phyloP scores from a whole-genome alignment of 2,329 filamentous ascomycete species.

The Epichloe sylvatica region DNA sequence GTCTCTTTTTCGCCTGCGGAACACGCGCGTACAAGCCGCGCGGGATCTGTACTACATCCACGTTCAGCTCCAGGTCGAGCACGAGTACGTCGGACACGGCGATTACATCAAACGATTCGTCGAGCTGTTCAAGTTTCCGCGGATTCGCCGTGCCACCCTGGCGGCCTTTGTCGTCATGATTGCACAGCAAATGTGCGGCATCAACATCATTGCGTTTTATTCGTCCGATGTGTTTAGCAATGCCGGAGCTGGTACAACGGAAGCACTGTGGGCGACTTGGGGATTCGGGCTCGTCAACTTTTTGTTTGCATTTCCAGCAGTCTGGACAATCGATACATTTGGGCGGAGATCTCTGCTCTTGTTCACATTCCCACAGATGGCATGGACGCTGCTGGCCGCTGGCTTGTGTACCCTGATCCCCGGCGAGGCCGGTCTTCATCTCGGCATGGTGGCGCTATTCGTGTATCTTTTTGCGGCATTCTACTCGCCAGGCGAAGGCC shows the following conservation, averaged over 20 bases:
- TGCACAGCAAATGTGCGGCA: conserved; percentile 55
- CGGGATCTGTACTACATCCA: conserved; percentile 52
- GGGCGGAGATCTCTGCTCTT: conserved; percentile 37
- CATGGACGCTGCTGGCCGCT: conserved; percentile 25
- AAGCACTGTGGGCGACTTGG: conserved; percentile 44
- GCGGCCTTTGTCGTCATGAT: conserved; percentile 73
- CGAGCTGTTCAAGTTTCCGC: conserved; percentile 55
- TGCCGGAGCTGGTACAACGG: conserved; percentile 39
- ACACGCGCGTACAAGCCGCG: conserved; percentile 41
- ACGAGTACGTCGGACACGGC: conserved; percentile 31
- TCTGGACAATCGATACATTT: conserved; percentile 46
- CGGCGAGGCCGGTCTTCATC: conserved; percentile 16
- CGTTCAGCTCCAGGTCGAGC: conserved; percentile 48
- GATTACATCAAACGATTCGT: conserved; percentile 49
- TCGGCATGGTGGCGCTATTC: conserved; percentile 39
- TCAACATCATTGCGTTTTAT: conserved; percentile 68
- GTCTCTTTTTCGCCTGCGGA: conserved; percentile 37
- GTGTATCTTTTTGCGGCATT: conserved; percentile 41
- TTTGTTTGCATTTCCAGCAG: conserved; percentile 41
- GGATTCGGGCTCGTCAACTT: conserved; percentile 47
- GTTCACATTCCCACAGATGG: conserved; percentile 29
- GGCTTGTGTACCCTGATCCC: conserved; percentile 40
- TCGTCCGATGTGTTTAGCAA: conserved; percentile 48
- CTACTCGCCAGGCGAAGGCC: conserved; percentile 44
- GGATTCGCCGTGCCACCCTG: conserved; percentile 56